Conservation (phyloP, 2,329 filamentous ascomycete species). For the Fusarium udum region DNA sequence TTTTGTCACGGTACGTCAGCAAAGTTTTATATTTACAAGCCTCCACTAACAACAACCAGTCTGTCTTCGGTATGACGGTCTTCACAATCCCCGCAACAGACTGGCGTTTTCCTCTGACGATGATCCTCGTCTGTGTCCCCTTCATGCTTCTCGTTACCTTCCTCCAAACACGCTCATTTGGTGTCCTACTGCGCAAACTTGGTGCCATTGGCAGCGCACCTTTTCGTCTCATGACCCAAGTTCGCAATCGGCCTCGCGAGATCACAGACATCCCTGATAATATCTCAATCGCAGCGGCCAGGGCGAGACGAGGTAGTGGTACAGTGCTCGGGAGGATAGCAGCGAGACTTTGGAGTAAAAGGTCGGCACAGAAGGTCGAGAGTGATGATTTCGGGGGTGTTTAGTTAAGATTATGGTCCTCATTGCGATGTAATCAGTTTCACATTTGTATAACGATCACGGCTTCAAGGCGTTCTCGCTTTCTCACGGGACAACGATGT, state of each 20-base stretch:
- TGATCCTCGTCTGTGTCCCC: constrained; percentile 69
- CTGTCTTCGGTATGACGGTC: constrained; percentile 64
- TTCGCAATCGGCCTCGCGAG: constrained; percentile 23
- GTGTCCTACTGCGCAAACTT: constrained; percentile 41
- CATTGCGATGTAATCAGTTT: not conserved
- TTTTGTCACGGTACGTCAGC: constrained; percentile 61
- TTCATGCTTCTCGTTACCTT: constrained; percentile 59
- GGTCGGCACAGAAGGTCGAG: not conserved
- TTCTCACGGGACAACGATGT: not conserved
- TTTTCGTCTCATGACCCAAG: not conserved
- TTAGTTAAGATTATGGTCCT: constrained; percentile 9
- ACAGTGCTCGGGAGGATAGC: constrained; percentile 6
- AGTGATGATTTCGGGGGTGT: constrained; percentile 21
- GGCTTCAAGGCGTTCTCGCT: not conserved
- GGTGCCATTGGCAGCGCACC: constrained; percentile 6
- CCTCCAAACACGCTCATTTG: constrained; percentile 55
- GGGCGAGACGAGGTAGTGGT: constrained; percentile 4
- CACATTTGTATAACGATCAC: not conserved
- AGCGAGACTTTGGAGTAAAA: constrained; percentile 17
- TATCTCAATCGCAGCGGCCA: constrained; percentile 23
- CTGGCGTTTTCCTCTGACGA: constrained; percentile 64
- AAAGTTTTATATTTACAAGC: not conserved
- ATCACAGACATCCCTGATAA: constrained; percentile 32
- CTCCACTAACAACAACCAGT: constrained; percentile 40
- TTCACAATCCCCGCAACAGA: constrained; percentile 54